phyloP scores from a whole-genome alignment of 129 eudicot genomes.

The Flaveria linearis region DNA sequence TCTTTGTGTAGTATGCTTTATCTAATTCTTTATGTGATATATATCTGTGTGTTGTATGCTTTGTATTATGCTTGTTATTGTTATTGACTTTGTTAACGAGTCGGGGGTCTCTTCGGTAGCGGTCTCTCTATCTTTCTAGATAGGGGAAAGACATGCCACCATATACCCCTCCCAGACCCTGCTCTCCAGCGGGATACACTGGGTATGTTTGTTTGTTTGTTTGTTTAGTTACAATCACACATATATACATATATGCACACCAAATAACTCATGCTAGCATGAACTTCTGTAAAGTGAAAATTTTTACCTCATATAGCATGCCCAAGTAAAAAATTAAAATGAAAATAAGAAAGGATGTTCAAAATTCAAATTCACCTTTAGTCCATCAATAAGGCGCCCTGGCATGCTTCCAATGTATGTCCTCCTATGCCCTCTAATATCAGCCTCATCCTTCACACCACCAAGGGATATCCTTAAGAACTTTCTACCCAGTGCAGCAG shows the following conservation, averaged over 20 bases:
- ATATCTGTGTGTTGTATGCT: too few relatives aligned
- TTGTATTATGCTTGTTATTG: too few relatives aligned
- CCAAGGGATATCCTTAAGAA: slow-evolving; percentile 90
- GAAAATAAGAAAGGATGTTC: neutral
- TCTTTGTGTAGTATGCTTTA: too few relatives aligned
- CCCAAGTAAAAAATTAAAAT: neutral
- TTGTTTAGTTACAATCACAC: neutral
- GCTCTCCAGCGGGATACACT: too few relatives aligned
- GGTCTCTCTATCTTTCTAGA: too few relatives aligned
- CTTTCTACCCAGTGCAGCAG: slow-evolving; percentile 90
- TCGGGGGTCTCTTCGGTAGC: too few relatives aligned
- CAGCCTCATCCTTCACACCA: slow-evolving; percentile 97
- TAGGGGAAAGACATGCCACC: too few relatives aligned
- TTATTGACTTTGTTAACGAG: too few relatives aligned
- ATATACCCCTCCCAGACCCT: too few relatives aligned
- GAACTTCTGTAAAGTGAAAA: slow-evolving; percentile 5
- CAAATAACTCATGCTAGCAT: neutral
- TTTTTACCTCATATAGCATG: neutral
- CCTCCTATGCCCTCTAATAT: slow-evolving; percentile 94
- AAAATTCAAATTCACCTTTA: slow-evolving; percentile 57
- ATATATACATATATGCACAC: neutral
- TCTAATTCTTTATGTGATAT: too few relatives aligned
- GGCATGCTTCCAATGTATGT: slow-evolving; percentile 99
- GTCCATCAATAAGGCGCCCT: slow-evolving; percentile 95
- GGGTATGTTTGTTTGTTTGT: too few relatives aligned